phyloP scores from a whole-genome alignment of 2,329 filamentous ascomycete genomes.

The Aspergillus novofumigatus region DNA sequence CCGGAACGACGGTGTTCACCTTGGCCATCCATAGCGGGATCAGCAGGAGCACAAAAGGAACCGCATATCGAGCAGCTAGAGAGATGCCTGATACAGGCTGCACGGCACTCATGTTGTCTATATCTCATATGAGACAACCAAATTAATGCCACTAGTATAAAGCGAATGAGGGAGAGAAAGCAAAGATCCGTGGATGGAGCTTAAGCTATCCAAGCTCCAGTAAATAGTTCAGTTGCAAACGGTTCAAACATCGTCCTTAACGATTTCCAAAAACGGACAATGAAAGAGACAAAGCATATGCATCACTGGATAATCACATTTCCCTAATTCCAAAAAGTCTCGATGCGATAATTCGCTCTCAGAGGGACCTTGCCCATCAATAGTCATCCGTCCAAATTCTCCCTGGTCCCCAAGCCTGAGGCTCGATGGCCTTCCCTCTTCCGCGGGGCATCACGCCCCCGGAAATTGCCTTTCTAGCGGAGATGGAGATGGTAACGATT shows the following conservation, averaged over 20 bases:
- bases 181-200: not conserved
- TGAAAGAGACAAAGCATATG: not conserved
- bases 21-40: constrained; percentile 39
- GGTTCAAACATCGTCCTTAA: constrained; percentile 26
- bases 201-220: not conserved
- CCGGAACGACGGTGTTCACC: constrained; percentile 49
- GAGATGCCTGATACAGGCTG: constrained; percentile 29
- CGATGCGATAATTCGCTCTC: not conserved
- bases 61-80: constrained; percentile 33
- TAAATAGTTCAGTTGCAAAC: constrained; percentile 24
- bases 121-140: not conserved
- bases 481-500: constrained; percentile 94
- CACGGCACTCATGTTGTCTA: constrained; percentile 27
- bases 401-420: not conserved
- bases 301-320: not conserved
- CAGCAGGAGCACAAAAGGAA: constrained; percentile 32
- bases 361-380: not conserved
- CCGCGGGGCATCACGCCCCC: constrained; percentile 69
- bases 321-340: not conserved
- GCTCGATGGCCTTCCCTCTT: constrained; percentile 57
- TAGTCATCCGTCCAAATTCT: not conserved
- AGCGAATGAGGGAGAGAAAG: not conserved
- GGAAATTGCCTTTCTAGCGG: constrained; percentile 90
- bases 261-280: not conserved
- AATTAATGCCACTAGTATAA: not conserved